Percentiles rank a stretch among this genome's conserved stretches.
These are phyloP conservation scores for Manihot esculenta DNA, from an alignment of 441 rosid species.

Conservation along the genomic window DNA sequence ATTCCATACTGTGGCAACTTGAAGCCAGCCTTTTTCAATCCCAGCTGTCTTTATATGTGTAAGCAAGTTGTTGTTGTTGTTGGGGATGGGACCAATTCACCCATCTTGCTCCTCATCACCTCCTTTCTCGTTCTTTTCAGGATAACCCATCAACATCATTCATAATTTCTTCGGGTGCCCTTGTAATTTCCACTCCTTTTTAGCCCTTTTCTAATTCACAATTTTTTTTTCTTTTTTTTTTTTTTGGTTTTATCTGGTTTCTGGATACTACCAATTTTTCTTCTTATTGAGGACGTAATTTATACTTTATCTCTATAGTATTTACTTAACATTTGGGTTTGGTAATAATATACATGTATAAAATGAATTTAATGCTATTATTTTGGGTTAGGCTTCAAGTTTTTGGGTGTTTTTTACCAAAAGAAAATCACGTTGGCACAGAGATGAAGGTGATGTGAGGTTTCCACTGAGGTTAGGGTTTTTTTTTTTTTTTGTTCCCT, in stretches of 20 bases:
- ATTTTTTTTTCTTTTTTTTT: constrained; percentile 10
- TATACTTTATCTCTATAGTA: constrained; percentile 7
- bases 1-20: constrained; percentile 39
- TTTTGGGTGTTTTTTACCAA: not conserved
- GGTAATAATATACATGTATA: not conserved
- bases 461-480: constrained; percentile 29
- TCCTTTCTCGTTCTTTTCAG: constrained; percentile 32
- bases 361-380: not conserved
- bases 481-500: too few species aligned
- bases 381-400: not conserved
- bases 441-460: constrained; percentile 17
- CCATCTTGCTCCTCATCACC: constrained; percentile 26
- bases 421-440: not conserved
- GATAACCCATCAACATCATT: constrained; percentile 57
- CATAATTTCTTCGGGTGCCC: constrained; percentile 49
- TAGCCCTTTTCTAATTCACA: not conserved
- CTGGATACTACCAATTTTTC: constrained; percentile 33
- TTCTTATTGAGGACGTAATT: constrained; percentile 23
- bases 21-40: constrained; percentile 41
- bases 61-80: constrained; percentile 41
- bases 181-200: constrained; percentile 27
- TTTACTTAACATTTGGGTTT: constrained; percentile 18
- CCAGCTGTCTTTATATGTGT: constrained; percentile 41
- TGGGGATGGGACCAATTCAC: constrained; percentile 56
- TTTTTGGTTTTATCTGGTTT: constrained; percentile 27